phyloP scores from a whole-genome alignment of 2,329 filamentous ascomycete species.

The Cryoendolithus antarcticus region DNA sequence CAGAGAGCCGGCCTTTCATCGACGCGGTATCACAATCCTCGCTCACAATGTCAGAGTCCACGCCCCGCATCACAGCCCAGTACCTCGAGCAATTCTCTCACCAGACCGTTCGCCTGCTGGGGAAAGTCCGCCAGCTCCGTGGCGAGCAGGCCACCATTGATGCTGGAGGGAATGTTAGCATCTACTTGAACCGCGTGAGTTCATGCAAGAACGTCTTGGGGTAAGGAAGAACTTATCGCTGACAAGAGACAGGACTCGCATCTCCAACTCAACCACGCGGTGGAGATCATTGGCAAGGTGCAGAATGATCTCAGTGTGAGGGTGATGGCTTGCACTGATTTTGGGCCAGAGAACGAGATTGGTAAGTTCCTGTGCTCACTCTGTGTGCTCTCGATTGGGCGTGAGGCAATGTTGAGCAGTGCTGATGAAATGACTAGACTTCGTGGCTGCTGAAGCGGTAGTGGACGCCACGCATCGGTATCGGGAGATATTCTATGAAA shows the following conservation, averaged over 20 bases:
- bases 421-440: constrained; percentile 43
- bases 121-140: constrained; percentile 69
- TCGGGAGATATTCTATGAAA: constrained; percentile 61
- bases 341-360: constrained; percentile 47
- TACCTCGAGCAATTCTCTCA: constrained; percentile 64
- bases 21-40: no score
- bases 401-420: no score
- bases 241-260: constrained; percentile 49
- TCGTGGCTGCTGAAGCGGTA: constrained; percentile 60
- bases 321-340: constrained; percentile 56
- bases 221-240: no score
- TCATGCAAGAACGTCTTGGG: background rate
- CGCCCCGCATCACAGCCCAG: constrained; percentile 70
- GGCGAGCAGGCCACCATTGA: constrained; percentile 74
- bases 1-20: no score
- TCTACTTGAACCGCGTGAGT: constrained; percentile 60
- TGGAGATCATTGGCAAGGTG: constrained; percentile 71
- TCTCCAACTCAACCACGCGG: constrained; percentile 55
- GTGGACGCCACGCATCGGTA: constrained; percentile 77
- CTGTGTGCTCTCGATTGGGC: no score
- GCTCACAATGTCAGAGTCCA: constrained; percentile 52
- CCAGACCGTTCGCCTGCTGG: constrained; percentile 69
- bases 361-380: constrained; percentile 46
- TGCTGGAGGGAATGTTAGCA: constrained; percentile 61
- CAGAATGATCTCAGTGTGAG: constrained; percentile 60